Percentiles rank a stretch among this genome's conserved stretches.
Conservation (phyloP, 306 rosid genomes). For the Adenanthera pavonina region DNA sequence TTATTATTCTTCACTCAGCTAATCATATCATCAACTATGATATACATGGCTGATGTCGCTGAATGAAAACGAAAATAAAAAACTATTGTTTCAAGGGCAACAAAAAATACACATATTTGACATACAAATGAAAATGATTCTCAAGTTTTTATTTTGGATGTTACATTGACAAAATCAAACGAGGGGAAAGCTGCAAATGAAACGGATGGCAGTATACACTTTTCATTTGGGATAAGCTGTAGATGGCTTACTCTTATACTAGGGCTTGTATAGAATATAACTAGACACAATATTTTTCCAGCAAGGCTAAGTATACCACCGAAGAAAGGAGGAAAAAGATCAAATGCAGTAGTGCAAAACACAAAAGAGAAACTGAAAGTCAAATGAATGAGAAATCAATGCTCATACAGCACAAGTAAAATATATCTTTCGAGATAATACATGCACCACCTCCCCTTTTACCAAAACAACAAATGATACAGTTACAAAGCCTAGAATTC, state of each 20-base stretch:
- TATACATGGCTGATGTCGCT: neutral
- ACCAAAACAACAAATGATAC: constrained; percentile 42
- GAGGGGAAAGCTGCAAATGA: constrained; percentile 9
- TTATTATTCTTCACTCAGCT: constrained; percentile 43
- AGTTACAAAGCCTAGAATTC: constrained; percentile 29
- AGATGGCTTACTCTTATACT: neutral
- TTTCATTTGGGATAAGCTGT: neutral
- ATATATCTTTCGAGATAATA: constrained; percentile 33
- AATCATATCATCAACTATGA: constrained; percentile 42
- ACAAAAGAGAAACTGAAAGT: constrained; percentile 6
- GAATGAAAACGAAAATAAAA: neutral
- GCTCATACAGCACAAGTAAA: constrained; percentile 48
- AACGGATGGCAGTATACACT: constrained; percentile 6
- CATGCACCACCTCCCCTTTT: constrained; percentile 39
- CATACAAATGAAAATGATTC: neutral
- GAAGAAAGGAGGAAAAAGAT: neutral
- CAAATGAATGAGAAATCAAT: constrained; percentile 23
- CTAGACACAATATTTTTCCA: neutral
- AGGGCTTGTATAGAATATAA: constrained; percentile 21
- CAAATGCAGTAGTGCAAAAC: neutral
- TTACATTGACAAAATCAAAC: neutral
- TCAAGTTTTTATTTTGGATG: neutral
- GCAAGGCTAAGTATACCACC: neutral
- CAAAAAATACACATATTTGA: neutral
- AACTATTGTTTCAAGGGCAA: neutral